A percentile compares a stretch with the other conserved stretches of the same genome.
phyloP scores from a whole-genome alignment of 371 early-diverging fungal genomes.

The Paraphysoderma sedebokerense region DNA sequence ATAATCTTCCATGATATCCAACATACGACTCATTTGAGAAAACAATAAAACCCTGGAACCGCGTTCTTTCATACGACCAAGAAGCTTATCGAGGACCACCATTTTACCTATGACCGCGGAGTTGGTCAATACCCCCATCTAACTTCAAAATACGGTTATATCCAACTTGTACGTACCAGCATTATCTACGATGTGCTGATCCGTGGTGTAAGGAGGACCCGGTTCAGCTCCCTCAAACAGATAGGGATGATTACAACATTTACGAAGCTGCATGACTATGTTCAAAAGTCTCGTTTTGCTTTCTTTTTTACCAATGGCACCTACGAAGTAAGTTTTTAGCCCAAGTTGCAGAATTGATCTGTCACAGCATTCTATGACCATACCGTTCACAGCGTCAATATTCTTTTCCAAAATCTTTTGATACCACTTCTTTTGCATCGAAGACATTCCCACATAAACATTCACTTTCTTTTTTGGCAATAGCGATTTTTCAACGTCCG shows the following conservation, averaged over 20 bases:
- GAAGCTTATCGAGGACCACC: slow-evolving; percentile 81
- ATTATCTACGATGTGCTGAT: slow-evolving; percentile 90
- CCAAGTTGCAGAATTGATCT: background rate
- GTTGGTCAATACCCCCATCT: slow-evolving; percentile 3
- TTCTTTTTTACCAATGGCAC: slow-evolving; percentile 40
- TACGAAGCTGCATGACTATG: slow-evolving; percentile 98
- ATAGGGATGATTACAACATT: slow-evolving; percentile 99
- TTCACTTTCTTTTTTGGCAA: slow-evolving; percentile 94
- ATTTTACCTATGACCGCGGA: no score
- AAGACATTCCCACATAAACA: slow-evolving; percentile 85
- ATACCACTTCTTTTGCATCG: slow-evolving; percentile 96
- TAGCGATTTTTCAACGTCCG: slow-evolving; percentile 93
- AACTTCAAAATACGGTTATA: background rate
- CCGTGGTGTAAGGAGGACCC: slow-evolving; percentile 92
- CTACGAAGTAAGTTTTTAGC: slow-evolving; percentile 13
- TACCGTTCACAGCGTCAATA: slow-evolving; percentile 86
- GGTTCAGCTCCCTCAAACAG: slow-evolving; percentile 97
- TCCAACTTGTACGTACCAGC: slow-evolving; percentile 47
- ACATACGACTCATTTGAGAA: slow-evolving; percentile 95
- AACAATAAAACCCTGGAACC: slow-evolving; percentile 96
- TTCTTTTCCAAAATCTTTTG: slow-evolving; percentile 94
- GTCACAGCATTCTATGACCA: slow-evolving; percentile 3
- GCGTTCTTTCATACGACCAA: slow-evolving; percentile 61
- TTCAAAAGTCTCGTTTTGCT: slow-evolving; percentile 84
- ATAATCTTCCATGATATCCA: slow-evolving; percentile 99